These are phyloP conservation scores for Didymella arachidicola DNA, from an alignment of 2,329 filamentous ascomycete genomes.

Conservation along the genomic window DNA sequence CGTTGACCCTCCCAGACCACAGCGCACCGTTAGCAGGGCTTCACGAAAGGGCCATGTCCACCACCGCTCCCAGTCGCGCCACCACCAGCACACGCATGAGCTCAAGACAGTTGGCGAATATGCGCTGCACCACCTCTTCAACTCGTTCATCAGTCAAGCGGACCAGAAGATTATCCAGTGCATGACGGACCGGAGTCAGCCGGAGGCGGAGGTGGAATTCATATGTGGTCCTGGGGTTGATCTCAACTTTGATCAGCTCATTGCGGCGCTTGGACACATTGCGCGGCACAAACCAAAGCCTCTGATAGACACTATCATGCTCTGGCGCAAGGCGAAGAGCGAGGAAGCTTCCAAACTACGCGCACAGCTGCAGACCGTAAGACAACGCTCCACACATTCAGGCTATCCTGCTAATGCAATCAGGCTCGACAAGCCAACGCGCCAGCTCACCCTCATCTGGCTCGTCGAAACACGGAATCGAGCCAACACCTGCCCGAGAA, in stretches of 20 bases:
- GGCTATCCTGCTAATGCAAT: slow-evolving; percentile 26
- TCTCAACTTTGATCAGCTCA: slow-evolving; percentile 89
- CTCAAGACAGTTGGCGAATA: slow-evolving; percentile 97
- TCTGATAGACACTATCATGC: slow-evolving; percentile 95
- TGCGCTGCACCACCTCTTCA: slow-evolving; percentile 94
- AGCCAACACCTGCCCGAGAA: slow-evolving; percentile 37
- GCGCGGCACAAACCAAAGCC: slow-evolving; percentile 93
- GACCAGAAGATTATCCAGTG: slow-evolving; percentile 94
- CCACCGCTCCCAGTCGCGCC: slow-evolving; percentile 73
- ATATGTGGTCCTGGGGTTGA: slow-evolving; percentile 93
- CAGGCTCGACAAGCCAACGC: slow-evolving; percentile 43
- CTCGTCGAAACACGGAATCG: slow-evolving; percentile 50
- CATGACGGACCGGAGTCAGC: slow-evolving; percentile 78
- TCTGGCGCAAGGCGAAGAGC: slow-evolving; percentile 96
- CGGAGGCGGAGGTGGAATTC: slow-evolving; percentile 83
- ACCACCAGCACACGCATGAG: slow-evolving; percentile 72
- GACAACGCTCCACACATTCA: slow-evolving; percentile 3
- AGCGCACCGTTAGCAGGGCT: slow-evolving; percentile 62
- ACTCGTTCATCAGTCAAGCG: slow-evolving; percentile 95
- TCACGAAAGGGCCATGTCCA: slow-evolving; percentile 79
- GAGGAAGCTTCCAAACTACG: slow-evolving; percentile 70
- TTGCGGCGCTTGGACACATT: slow-evolving; percentile 91
- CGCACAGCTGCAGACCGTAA: slow-evolving; percentile 42
- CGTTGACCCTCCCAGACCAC: slow-evolving; percentile 15
- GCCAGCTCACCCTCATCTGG: slow-evolving; percentile 34